A percentile compares a stretch with the other conserved stretches of the same genome.
phyloP scores from a whole-genome alignment of 2,329 filamentous ascomycete species.

The Neofusicoccum kwambonambiense region DNA sequence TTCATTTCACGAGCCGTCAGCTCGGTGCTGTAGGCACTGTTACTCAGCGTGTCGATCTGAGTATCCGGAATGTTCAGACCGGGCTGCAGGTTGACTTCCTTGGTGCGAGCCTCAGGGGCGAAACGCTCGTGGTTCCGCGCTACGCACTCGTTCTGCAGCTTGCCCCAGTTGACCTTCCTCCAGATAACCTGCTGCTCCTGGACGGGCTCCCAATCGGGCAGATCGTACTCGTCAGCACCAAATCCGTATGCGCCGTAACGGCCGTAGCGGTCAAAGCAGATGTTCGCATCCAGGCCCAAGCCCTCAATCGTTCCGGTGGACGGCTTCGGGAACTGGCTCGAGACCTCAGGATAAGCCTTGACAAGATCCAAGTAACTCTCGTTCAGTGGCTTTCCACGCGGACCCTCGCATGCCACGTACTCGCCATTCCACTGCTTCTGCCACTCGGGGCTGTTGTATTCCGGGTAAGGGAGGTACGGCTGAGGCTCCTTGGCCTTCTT shows the following conservation, averaged over 20 bases:
- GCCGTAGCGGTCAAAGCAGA: conserved; percentile 62
- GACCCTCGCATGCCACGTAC: conserved; percentile 65
- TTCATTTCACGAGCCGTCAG: conserved; percentile 9
- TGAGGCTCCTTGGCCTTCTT: conserved; percentile 42
- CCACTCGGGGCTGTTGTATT: conserved; percentile 66
- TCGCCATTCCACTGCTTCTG: conserved; percentile 55
- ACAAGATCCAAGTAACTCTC: conserved; percentile 60
- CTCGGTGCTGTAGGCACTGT: conserved; percentile 8
- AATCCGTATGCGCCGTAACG: conserved; percentile 59
- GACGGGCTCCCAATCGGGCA: conserved; percentile 38
- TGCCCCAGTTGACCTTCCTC: conserved; percentile 67
- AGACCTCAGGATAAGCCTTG: conserved; percentile 60
- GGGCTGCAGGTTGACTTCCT: conserved; percentile 19
- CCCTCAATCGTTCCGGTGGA: conserved; percentile 39
- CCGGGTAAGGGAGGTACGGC: conserved; percentile 69
- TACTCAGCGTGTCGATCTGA: conserved; percentile 5
- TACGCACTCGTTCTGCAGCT: conserved; percentile 66
- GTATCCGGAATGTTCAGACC: conserved; percentile 13
- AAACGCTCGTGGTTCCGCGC: conserved; percentile 66
- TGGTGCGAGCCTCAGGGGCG: conserved; percentile 41
- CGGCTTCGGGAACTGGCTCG: conserved; percentile 41
- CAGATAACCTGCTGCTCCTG: conserved; percentile 50
- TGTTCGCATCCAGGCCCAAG: conserved; percentile 48
- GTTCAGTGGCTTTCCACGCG: conserved; percentile 52
- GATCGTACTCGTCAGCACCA: conserved; percentile 49